Evolutionary conservation across 148 eudicot species (phyloP), one percentile per base, ranked within the genome.

Genomic region (Rhododendron molle): DNA sequence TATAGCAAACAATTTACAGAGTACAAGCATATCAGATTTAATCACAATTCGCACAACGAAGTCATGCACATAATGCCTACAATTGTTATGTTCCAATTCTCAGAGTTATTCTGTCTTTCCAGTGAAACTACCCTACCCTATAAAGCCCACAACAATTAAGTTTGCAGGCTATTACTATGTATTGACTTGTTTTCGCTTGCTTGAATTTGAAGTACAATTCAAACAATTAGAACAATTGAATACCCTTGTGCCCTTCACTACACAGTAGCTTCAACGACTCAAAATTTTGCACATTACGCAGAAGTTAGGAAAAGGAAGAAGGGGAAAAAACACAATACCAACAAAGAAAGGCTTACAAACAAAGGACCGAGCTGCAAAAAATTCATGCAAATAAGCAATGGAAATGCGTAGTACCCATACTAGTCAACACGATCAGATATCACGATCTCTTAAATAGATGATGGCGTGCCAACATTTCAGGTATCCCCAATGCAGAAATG

Each of bases 371-470:
- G 30, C 76, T 3, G 38, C 76, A 71, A 71, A 18, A 85, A 69
- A 79, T 58, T 73, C 49, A 56, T 74, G 36, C 38, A 67, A 43
- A 69, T 28, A 67, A 65, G 28, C 21, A 78, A 16, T 28, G 50
- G 4, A 72, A 60, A 43, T 49, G 76, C 3, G 30, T 16, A 69
- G n/a, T 20, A 40, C 32, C 89, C 96, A 87, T 62, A 93, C 97
- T 94, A 89, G 86, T 84, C 82, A 86, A 81, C 56, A 3, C n/a
- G 56, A 89, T 88, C 36, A 81, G 69, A 46, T 52, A 78, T 93
- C 90, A 93, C 38, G 90, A 92, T 92, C 89, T 92, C 91, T 90
- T 93, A 65, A 85, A 88, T 74, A 94, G 90, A 91, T 94, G 96
- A 84, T 91, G 89, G 74, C 93, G 97, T 62, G 94, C 90, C 84